Base-by-base conservation (phyloP, 257 asterid species). In the Capsicum pubescens region DNA sequence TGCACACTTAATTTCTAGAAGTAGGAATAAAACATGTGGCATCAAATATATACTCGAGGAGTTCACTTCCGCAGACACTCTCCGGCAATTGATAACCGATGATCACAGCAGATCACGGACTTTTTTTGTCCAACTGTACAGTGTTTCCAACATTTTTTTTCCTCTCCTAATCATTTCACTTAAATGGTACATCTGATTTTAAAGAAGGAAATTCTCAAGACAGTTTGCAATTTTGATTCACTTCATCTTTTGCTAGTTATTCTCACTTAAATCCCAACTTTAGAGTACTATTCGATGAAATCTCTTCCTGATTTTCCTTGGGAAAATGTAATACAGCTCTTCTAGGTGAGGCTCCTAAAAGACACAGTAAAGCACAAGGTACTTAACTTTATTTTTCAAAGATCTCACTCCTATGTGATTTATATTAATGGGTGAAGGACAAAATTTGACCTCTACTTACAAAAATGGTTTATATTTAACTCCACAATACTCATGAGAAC, bases 341-440 rank as follows among this genome's bases (percentile, higher is more conserved):
- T 74, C 61, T 52, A 74, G 61, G 81, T 50, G 61, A 21, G 81
- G 44, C 59, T 74, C 61, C 81, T 74, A 50, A 50, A 74, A 74
- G 10, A 16, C 21, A 50, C 46, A 13, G 63, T 7, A 50, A 19
- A 32, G 70, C 42, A 21, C 17, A 76, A 46, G 59, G 80, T 21
- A 26, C 52, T 74, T 50, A 14, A 14, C 46, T 52, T 74, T 26
- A 9, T 50, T 50, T 60, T 76, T 52, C 26, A 50, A 35, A 54
- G 60, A 52, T 19, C 80, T 72, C 59, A 48, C 61, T 74, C 39
- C 80, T 12, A 19, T 12, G 61, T 21, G 60, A 48, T 74, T 72
- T 72, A 19, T 68, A 36, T 36, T 36, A 35, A 39, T 39, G 32
- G 77, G 54, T 39, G 42, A 39, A 46, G 52, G 14, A 1, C 52